phyloP scores from a whole-genome alignment of 805 yeast genomes.

The Debaryomyces castellii region DNA sequence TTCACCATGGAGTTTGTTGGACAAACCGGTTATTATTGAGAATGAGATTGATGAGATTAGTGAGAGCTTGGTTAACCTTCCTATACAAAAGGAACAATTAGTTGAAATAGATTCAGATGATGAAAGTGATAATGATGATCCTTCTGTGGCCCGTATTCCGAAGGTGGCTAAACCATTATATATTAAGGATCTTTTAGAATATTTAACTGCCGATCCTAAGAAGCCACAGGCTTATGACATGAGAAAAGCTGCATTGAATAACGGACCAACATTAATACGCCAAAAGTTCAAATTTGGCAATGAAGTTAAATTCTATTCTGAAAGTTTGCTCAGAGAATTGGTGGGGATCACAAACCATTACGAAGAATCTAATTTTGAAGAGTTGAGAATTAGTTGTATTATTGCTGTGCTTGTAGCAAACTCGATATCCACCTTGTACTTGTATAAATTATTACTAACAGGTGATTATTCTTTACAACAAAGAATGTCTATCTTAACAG shows the following conservation, averaged over 20 bases:
- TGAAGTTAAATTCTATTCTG: slow-evolving; percentile 62
- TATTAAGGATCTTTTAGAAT: slow-evolving; percentile 66
- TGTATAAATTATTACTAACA: slow-evolving; percentile 49
- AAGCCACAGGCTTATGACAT: slow-evolving; percentile 49
- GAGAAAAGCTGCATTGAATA: slow-evolving; percentile 47
- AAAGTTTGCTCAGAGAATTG: slow-evolving; percentile 50
- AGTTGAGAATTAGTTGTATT: slow-evolving; percentile 61
- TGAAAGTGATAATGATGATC: slow-evolving; percentile 49
- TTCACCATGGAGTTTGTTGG: slow-evolving; percentile 18
- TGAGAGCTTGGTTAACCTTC: not conserved
- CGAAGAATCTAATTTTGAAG: slow-evolving; percentile 60
- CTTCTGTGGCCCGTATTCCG: slow-evolving; percentile 35
- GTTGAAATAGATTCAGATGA: slow-evolving; percentile 19
- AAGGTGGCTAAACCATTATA: slow-evolving; percentile 58
- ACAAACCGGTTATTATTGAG: slow-evolving; percentile 13
- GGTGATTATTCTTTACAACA: slow-evolving; percentile 85
- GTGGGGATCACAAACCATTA: slow-evolving; percentile 56
- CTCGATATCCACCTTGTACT: slow-evolving; percentile 41
- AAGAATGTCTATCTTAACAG: slow-evolving; percentile 64
- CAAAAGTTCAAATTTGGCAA: slow-evolving; percentile 59
- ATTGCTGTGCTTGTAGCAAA: slow-evolving; percentile 61
- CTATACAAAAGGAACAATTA: too few species aligned
- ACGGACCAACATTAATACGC: slow-evolving; percentile 60
- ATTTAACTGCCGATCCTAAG: slow-evolving; percentile 47
- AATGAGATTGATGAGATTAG: slow-evolving; percentile 17